A percentile compares a stretch with the other conserved stretches of the same genome.
phyloP scores from a whole-genome alignment of 75 land plant species.

The Larix kaempferi region DNA sequence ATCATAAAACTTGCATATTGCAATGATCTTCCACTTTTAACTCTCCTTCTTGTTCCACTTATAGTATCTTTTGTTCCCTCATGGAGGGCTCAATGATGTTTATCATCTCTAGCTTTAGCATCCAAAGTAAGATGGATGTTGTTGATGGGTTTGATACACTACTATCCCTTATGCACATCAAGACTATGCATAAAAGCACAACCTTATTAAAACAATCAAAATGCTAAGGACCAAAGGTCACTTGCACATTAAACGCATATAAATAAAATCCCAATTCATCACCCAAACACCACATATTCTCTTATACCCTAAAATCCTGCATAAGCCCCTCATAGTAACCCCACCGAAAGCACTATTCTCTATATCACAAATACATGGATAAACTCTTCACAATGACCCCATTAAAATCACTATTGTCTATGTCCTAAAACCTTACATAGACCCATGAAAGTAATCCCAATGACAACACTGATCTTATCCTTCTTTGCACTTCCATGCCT shows the following conservation, averaged over 20 bases:
- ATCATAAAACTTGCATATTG: constrained; percentile 3
- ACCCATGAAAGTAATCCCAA: background rate
- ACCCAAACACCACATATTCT: background rate
- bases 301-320: background rate
- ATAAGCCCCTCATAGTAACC: too few relatives aligned
- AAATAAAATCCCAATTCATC: too few relatives aligned
- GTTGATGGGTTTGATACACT: constrained; percentile 13
- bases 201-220: constrained; percentile 8
- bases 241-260: background rate
- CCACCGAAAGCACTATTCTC: too few relatives aligned
- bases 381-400: too few relatives aligned
- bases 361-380: too few relatives aligned
- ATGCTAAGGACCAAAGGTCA: background rate
- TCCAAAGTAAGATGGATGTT: constrained; percentile 18
- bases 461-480: background rate
- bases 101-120: constrained; percentile 2
- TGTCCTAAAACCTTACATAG: too few relatives aligned
- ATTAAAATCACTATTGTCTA: too few relatives aligned
- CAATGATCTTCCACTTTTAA: constrained; percentile 21
- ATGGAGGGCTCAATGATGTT: background rate
- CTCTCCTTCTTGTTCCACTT: constrained; percentile 27
- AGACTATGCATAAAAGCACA: constrained; percentile 12
- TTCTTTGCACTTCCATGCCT: constrained; percentile 23
- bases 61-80: constrained; percentile 8
- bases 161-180: constrained; percentile 19